Conservation (phyloP, 345 rosid species). For the Aquilaria yunnanensis region DNA sequence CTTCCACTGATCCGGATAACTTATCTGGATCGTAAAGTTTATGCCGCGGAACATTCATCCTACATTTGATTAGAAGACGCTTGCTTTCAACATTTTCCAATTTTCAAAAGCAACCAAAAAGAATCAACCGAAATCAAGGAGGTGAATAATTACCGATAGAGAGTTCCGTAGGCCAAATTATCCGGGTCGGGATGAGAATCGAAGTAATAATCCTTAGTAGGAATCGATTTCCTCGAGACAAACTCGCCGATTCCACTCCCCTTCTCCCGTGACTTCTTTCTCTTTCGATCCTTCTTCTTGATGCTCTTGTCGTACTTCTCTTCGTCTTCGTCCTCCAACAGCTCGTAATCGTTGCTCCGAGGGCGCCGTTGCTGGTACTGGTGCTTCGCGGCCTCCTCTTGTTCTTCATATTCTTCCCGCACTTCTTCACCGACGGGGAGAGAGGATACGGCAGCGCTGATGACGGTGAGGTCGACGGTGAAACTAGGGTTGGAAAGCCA, state of each 20-base stretch:
- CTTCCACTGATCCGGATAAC: slow-evolving; percentile 23
- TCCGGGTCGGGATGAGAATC: slow-evolving; percentile 85
- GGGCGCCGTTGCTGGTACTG: slow-evolving; percentile 1
- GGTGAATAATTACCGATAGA: slow-evolving; percentile 48
- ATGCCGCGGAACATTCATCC: slow-evolving; percentile 87
- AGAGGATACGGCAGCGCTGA: slow-evolving; percentile 43
- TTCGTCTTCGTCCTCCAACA: slow-evolving; percentile 35
- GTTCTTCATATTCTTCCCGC: slow-evolving; percentile 26
- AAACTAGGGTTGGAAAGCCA: slow-evolving; percentile 95
- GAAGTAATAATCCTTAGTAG: slow-evolving; percentile 72
- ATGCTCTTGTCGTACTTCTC: slow-evolving; percentile 21
- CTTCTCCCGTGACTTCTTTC: slow-evolving; percentile 24
- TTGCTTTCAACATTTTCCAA: not conserved
- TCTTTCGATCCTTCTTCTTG: slow-evolving; percentile 33
- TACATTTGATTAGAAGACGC: slow-evolving; percentile 8
- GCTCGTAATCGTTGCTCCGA: slow-evolving; percentile 29
- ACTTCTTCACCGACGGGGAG: slow-evolving; percentile 20
- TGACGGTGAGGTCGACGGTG: slow-evolving; percentile 54
- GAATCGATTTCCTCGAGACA: slow-evolving; percentile 38
- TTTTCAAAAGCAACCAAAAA: not conserved
- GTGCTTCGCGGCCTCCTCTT: slow-evolving; percentile 4
- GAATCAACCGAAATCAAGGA: not conserved
- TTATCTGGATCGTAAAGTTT: slow-evolving; percentile 40
- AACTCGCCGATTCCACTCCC: slow-evolving; percentile 15
- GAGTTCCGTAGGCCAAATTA: slow-evolving; percentile 76